Base-by-base conservation (phyloP, 176 grass and related monocot genomes). In the Zoysia japonica region DNA sequence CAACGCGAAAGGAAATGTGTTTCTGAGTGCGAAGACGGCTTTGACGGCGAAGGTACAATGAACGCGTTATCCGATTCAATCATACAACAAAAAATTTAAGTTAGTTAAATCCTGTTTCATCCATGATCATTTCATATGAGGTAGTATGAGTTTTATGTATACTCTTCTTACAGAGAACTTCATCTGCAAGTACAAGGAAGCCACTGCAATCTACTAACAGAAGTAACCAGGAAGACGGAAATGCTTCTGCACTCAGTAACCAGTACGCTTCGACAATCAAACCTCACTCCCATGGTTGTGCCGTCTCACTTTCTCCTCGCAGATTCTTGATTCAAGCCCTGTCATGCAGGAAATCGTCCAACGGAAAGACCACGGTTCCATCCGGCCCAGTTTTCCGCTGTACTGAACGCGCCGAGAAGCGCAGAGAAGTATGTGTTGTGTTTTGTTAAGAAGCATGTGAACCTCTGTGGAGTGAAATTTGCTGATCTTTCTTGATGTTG, bases 401-500 rank as follows among this genome's bases (percentile, higher is more conserved):
- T 55, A 92, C 80, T 47, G 86, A 99, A 64, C 96, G 96, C 28
- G 92, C 90, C 47, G 81, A 95, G 77, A 95, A 93, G 85, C 92
- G 96, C 12, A 93, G 85, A 91, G 96, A 99, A 89, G 96, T 99
- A 95, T 56, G 55, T 82, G 2, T 1, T 2, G 11, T 49, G 2
- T 69, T 74, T 73, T 40, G 0, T 36, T 62, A 16, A 15, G 49
- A n/a, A 57, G 45, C 80, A 72, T 76, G 12, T 19, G 19, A 80
- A 57, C 11, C 38, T 75, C 63, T 10, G 11, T 52, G 6, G 9
- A 17, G 2, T 7, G 13, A 36, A 3, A n/a, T 35, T 53, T 66
- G 40, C 55, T 89, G 0, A 77, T 67, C 14, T 10, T 71, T 60
- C 51, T 13, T 46, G n/a, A 37, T 49, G 65, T 6, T 3, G 55